Base-by-base conservation (phyloP, 129 eudicot genomes). In the Pulicaria dysenterica region DNA sequence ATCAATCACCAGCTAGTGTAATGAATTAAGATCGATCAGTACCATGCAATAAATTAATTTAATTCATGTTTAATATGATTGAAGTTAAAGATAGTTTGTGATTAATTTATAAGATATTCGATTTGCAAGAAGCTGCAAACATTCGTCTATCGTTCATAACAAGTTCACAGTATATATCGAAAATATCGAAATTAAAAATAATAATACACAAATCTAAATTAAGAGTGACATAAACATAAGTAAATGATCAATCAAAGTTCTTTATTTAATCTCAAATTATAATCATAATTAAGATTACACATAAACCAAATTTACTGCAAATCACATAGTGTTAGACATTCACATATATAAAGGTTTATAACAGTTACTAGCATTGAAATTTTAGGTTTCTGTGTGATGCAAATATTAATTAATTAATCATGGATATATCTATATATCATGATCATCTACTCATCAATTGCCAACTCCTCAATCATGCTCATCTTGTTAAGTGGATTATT, bases 381-480 rank as follows among this genome's bases (percentile, higher is more conserved):
- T 24, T 42, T 5, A 12, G 5, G 14, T 36, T 49, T 49, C 38
- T 9, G 39, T 60, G 36, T 36, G 24, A 6, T 40, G 36, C 58
- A 31, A 9, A 63, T 11, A 11, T 19, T 44, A 44, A 1, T 3
- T 34, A 63, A 13, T 42, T 67, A 24, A 24, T 24, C 31, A 24
- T 24, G 31, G 44, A 67, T 48, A 63, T 37, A 50, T n/a, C n/a
- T n/a, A n/a, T 66, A 24, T 69, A 57, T 70, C 48, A 60, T 51
- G 63, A 42, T 43, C 69, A 65, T 64, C 74, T 86, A 85, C 58
- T 86, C 86, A 43, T 89, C 92, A 69, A 69, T 58, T 8, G 85
- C 85, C 69, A 91, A 72, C 42, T 88, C 97, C 66, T 83, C 97
- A 39, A 88, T 66, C 84, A 83, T 72, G 67, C 74, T 77, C 78